Percentiles rank a stretch among this genome's conserved stretches.
phyloP scores from a whole-genome alignment of 108 stramenopile species.

The Fragilariopsis cylindrus region DNA sequence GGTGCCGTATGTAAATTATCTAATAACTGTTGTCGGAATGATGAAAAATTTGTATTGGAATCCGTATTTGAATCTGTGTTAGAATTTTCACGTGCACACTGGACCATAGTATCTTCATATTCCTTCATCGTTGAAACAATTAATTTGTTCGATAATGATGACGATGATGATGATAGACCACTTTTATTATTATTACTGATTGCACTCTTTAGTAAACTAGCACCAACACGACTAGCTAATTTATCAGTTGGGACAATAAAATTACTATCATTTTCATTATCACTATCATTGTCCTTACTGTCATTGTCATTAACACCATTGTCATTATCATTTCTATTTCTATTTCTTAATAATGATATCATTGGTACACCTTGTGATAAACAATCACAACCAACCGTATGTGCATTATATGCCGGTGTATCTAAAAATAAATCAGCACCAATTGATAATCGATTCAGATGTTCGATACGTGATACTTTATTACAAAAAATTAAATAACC shows the following conservation, averaged over 20 bases:
- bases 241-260: slow-evolving; percentile 53
- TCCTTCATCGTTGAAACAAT: slow-evolving; percentile 41
- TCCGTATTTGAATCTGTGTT: neutral
- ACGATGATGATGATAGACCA: neutral
- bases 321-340: neutral
- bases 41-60: neutral
- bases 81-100: slow-evolving; percentile 37
- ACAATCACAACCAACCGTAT: slow-evolving; percentile 82
- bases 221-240: slow-evolving; percentile 79
- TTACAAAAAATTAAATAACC: slow-evolving; percentile 72
- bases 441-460: slow-evolving; percentile 66
- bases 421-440: slow-evolving; percentile 83
- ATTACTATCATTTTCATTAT: slow-evolving; percentile 4
- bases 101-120: slow-evolving; percentile 73
- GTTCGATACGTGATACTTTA: slow-evolving; percentile 68
- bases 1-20: slow-evolving; percentile 21
- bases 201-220: slow-evolving; percentile 55
- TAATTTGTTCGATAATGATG: slow-evolving; percentile 37
- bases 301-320: neutral
- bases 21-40: slow-evolving; percentile 10
- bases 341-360: slow-evolving; percentile 53
- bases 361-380: slow-evolving; percentile 80
- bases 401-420: slow-evolving; percentile 86
- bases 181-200: slow-evolving; percentile 21
- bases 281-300: neutral